Percentiles rank a stretch among this genome's conserved stretches.
Conservation (phyloP, 2,329 filamentous ascomycete species). For the Colletotrichum sp. region DNA sequence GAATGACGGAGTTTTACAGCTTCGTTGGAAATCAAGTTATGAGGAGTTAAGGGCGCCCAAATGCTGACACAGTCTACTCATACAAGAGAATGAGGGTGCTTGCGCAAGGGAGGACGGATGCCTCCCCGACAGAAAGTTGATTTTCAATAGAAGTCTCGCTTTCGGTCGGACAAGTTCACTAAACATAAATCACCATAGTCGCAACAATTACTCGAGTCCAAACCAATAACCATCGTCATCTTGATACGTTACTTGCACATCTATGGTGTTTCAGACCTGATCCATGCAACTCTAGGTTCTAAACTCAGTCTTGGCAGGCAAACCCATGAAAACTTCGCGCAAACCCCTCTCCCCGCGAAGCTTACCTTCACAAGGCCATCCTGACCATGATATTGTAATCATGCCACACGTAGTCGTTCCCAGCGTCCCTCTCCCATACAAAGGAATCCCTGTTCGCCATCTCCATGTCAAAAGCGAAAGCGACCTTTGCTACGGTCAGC, state of each 20-base stretch:
- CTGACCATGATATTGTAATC: background rate
- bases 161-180: background rate
- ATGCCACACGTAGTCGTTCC: conserved; percentile 7
- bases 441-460: background rate
- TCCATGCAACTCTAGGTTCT: background rate
- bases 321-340: background rate
- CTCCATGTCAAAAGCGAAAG: background rate
- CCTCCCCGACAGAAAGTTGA: background rate
- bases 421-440: conserved; percentile 3
- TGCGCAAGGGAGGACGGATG: fast-evolving
- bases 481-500: conserved; percentile 1
- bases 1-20: background rate
- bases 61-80: fast-evolving
- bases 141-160: background rate
- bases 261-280: background rate
- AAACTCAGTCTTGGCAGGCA: background rate
- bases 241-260: background rate
- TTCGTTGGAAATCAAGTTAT: background rate
- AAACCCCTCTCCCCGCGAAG: background rate
- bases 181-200: background rate
- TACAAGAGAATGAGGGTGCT: fast-evolving
- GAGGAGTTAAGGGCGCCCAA: background rate
- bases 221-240: background rate
- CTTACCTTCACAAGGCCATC: background rate
- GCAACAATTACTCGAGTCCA: background rate